Percentiles rank a stretch among this genome's conserved stretches.
Conservation (phyloP, 2,329 filamentous ascomycete species). For the Calycina herbarum region DNA sequence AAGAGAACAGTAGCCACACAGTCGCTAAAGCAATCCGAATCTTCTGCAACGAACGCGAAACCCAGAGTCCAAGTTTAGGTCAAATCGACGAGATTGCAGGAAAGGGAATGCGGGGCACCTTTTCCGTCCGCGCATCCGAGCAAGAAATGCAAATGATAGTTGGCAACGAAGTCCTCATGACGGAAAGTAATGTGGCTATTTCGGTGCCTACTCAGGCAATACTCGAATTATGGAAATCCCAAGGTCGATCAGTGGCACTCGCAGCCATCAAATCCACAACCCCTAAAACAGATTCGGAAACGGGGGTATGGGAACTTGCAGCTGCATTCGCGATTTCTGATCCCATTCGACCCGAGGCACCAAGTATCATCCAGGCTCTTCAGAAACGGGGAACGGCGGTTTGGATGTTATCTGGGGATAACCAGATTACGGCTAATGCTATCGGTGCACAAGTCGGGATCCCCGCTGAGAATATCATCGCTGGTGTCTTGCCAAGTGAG, state of each 20-base stretch:
- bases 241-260: constrained; percentile 66
- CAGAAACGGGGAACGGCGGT: constrained; percentile 67
- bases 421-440: constrained; percentile 76
- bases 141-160: constrained; percentile 54
- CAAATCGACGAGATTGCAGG: constrained; percentile 68
- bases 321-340: constrained; percentile 78
- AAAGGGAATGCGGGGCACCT: constrained; percentile 65
- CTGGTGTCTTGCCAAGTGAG: constrained; percentile 80
- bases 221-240: constrained; percentile 58
- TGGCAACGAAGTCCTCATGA: constrained; percentile 73
- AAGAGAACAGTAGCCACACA: constrained; percentile 73
- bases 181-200: constrained; percentile 46
- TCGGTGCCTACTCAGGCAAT: constrained; percentile 38
- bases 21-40: constrained; percentile 69
- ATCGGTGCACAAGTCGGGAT: constrained; percentile 79
- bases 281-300: neutral
- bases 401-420: constrained; percentile 94
- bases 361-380: constrained; percentile 63
- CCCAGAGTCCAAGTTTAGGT: constrained; percentile 37
- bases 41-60: constrained; percentile 52
- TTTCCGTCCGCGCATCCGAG: constrained; percentile 35
- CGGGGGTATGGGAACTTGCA: constrained; percentile 51
- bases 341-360: constrained; percentile 73
- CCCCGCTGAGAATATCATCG: constrained; percentile 70
- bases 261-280: constrained; percentile 45